phyloP scores from a whole-genome alignment of 768 basidiomycete genomes.

The Trametes cinnabarina region DNA sequence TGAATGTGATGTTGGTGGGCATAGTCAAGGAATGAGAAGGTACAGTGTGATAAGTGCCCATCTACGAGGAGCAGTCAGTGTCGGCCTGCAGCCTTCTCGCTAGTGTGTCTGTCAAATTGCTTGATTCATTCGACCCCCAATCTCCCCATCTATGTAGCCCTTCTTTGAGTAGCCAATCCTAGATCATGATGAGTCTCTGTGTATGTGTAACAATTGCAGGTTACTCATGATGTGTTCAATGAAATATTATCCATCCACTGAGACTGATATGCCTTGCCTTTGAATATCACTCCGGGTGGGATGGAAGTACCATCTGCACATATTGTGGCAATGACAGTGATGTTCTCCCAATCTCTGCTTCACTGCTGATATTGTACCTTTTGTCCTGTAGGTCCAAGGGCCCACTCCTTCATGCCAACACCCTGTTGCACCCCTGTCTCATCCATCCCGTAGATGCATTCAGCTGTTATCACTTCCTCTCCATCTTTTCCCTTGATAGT shows the following conservation, averaged over 20 bases:
- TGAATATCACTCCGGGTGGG: conserved; percentile 40
- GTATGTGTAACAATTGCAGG: conserved; percentile 31
- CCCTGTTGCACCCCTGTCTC: conserved; percentile 34
- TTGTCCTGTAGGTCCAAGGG: conserved; percentile 28
- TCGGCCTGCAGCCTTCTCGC: conserved; percentile 32
- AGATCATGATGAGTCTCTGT: background rate
- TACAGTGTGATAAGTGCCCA: conserved; percentile 47
- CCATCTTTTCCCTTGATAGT: conserved; percentile 22
- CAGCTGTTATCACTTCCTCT: conserved; percentile 12
- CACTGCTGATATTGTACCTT: conserved; percentile 36
- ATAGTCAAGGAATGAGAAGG: conserved; percentile 37
- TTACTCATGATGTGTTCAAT: conserved; percentile 39
- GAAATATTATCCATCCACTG: conserved; percentile 43
- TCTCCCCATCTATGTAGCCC: conserved; percentile 39
- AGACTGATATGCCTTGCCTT: conserved; percentile 36
- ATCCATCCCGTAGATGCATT: conserved; percentile 36
- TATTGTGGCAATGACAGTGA: conserved; percentile 42
- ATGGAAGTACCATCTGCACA: conserved; percentile 40
- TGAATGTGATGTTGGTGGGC: conserved; percentile 37
- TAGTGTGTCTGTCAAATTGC: conserved; percentile 40
- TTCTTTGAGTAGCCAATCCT: conserved; percentile 24
- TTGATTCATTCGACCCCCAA: conserved; percentile 39
- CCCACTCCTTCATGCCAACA: conserved; percentile 27
- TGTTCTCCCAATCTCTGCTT: conserved; percentile 36
- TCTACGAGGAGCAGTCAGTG: conserved; percentile 40